phyloP scores from a whole-genome alignment of 371 early-diverging fungal species.

The Mortierella sp. region DNA sequence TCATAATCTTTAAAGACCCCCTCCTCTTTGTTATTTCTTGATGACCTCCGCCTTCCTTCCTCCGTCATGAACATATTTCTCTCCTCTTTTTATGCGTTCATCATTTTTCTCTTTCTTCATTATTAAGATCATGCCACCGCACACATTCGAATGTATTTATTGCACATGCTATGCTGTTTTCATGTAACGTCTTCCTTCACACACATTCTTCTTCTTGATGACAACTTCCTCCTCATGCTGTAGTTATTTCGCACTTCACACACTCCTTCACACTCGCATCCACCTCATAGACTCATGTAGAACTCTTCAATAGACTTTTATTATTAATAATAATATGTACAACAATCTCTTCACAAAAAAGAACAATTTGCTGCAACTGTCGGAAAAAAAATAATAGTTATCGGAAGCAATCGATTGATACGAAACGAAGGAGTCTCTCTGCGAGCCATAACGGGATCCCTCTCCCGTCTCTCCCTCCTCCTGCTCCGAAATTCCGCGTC shows the following conservation, averaged over 20 bases:
- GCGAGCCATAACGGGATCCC: not conserved
- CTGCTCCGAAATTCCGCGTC: not conserved
- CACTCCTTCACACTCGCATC: not conserved
- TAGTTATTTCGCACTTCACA: not conserved
- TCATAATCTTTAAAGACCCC: conserved; percentile 25
- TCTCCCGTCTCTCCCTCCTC: not conserved
- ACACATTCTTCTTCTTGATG: not conserved
- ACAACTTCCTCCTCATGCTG: not conserved
- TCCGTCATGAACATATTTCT: conserved; percentile 15
- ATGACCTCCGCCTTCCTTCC: not conserved
- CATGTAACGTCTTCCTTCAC: not conserved
- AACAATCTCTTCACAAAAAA: not conserved
- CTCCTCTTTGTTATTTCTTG: conserved; percentile 6
- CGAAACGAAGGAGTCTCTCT: not conserved
- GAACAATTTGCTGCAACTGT: not conserved
- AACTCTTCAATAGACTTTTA: not conserved
- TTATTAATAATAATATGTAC: not conserved
- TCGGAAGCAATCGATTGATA: not conserved
- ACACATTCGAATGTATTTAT: not conserved
- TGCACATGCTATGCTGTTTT: not conserved
- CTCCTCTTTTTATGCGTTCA: not conserved
- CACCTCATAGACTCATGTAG: conserved; percentile 2
- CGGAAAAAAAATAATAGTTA: not conserved
- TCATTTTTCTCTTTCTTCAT: not conserved
- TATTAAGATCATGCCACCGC: conserved; percentile 7